Conservation (phyloP, 2,329 filamentous ascomycete genomes). For the Hypomyces perniciosus region DNA sequence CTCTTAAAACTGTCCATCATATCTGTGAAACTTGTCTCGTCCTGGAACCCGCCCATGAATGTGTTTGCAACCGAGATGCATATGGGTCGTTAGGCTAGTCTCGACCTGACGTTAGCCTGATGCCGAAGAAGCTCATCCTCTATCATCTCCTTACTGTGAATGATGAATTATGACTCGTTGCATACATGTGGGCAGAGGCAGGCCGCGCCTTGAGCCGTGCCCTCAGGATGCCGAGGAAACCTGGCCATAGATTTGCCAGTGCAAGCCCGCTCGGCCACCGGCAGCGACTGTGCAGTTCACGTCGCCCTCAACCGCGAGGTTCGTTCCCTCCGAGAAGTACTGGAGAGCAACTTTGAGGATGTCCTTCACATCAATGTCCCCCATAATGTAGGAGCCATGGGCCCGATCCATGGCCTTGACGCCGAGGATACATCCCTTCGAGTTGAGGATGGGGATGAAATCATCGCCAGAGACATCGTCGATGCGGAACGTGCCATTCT, state of each 20-base stretch:
- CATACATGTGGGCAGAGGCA: not conserved
- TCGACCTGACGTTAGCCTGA: too few relatives aligned
- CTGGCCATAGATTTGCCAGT: slow-evolving; percentile 18
- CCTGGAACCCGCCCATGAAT: too few relatives aligned
- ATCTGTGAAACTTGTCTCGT: too few relatives aligned
- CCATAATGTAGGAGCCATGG: slow-evolving; percentile 18
- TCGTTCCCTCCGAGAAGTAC: slow-evolving; percentile 16
- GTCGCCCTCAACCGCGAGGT: slow-evolving; percentile 17
- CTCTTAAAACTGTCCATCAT: too few relatives aligned
- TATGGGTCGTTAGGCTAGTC: too few relatives aligned
- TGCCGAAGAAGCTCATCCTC: too few relatives aligned
- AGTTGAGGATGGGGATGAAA: slow-evolving; percentile 21
- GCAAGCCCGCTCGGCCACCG: slow-evolving; percentile 16
- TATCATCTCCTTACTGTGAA: too few relatives aligned
- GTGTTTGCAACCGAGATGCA: too few relatives aligned
- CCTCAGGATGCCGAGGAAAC: not conserved
- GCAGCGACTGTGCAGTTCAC: slow-evolving; percentile 16
- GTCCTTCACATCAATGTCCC: slow-evolving; percentile 19
- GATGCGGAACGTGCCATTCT: slow-evolving; percentile 27
- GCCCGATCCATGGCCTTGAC: slow-evolving; percentile 18
- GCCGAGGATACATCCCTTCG: slow-evolving; percentile 22
- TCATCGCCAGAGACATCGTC: slow-evolving; percentile 11
- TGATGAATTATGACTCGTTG: not conserved
- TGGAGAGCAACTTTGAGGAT: slow-evolving; percentile 18
- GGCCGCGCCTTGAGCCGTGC: not conserved